Percentiles rank a stretch among this genome's conserved stretches.
Evolutionary conservation across 1,139 yeast genomes (phyloP).

Genomic region (Eremothecium sinecaudum): DNA sequence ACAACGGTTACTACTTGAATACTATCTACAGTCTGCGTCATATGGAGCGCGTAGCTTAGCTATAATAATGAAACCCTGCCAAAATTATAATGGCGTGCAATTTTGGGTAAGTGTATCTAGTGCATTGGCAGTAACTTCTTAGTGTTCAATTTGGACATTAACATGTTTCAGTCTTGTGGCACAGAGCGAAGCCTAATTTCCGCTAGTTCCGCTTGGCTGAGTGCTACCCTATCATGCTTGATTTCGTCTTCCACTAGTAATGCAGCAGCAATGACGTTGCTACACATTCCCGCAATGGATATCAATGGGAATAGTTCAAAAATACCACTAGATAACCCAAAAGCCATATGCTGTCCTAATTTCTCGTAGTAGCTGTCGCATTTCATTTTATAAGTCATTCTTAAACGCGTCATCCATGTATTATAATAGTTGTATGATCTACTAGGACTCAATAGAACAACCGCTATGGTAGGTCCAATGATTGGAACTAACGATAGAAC

Average conservation of each 20-base stretch:
- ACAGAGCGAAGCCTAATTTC: too few relatives aligned
- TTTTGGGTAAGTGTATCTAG: too few relatives aligned
- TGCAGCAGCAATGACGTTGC: conserved; percentile 29
- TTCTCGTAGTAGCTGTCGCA: conserved; percentile 15
- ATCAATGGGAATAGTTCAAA: conserved; percentile 28
- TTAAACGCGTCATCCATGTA: conserved; percentile 8
- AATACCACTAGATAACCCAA: conserved; percentile 29
- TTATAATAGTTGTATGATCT: conserved; percentile 20
- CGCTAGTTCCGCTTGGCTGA: not conserved
- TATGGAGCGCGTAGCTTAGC: too few relatives aligned
- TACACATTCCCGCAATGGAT: conserved; percentile 24
- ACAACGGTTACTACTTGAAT: too few relatives aligned
- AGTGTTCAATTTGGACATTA: too few relatives aligned
- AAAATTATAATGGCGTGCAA: too few relatives aligned
- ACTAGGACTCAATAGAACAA: conserved; percentile 19
- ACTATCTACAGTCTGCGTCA: too few relatives aligned
- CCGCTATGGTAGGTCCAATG: conserved; percentile 22
- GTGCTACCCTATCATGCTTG: not conserved
- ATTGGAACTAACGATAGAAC: conserved; percentile 22
- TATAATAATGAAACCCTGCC: too few relatives aligned
- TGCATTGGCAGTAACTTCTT: too few relatives aligned
- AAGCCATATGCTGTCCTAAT: conserved; percentile 22
- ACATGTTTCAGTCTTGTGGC: too few relatives aligned
- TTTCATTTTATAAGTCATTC: conserved; percentile 8
- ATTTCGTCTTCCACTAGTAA: conserved; percentile 12